A percentile compares a stretch with the other conserved stretches of the same genome.
Conservation (phyloP, 2,329 filamentous ascomycete species). For the Clonostachys rosea region DNA sequence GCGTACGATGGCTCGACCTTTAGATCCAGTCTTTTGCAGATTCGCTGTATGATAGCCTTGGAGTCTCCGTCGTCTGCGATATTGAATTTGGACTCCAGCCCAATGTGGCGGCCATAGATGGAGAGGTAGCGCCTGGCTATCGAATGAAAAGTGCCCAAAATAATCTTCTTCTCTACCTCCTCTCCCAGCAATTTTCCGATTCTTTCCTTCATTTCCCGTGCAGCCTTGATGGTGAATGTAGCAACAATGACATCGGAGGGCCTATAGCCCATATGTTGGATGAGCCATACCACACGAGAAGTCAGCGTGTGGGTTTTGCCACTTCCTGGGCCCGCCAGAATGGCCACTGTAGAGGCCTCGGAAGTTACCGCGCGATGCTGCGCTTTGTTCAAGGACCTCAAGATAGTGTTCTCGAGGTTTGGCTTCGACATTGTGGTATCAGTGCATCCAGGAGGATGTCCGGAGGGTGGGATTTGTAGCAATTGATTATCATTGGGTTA, state of each 20-base stretch:
- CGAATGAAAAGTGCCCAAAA: constrained; percentile 93
- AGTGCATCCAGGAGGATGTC: no score
- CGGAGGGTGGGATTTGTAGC: no score
- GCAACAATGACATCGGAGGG: constrained; percentile 91
- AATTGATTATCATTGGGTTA: no score
- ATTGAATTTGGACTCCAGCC: constrained; percentile 76
- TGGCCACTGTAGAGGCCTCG: constrained; percentile 51
- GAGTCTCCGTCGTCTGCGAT: constrained; percentile 86
- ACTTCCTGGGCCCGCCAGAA: constrained; percentile 63
- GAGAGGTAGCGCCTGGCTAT: constrained; percentile 82
- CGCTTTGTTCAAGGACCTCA: constrained; percentile 47
- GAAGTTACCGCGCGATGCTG: constrained; percentile 53
- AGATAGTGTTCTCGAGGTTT: constrained; percentile 21
- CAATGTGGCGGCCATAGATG: constrained; percentile 80
- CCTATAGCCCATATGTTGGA: constrained; percentile 64
- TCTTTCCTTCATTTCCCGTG: constrained; percentile 86
- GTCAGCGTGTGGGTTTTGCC: constrained; percentile 97
- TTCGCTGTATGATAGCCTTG: constrained; percentile 72
- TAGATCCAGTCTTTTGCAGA: constrained; percentile 70
- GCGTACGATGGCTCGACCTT: constrained; percentile 65
- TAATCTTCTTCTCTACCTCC: constrained; percentile 67
- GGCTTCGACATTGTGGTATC: no score
- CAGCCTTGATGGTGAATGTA: constrained; percentile 95
- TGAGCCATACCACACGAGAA: constrained; percentile 84
- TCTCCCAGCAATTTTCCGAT: constrained; percentile 79